Conservation (phyloP, 169 alveolate genomes). For the Pseudocohnilembus persalinus region DNA sequence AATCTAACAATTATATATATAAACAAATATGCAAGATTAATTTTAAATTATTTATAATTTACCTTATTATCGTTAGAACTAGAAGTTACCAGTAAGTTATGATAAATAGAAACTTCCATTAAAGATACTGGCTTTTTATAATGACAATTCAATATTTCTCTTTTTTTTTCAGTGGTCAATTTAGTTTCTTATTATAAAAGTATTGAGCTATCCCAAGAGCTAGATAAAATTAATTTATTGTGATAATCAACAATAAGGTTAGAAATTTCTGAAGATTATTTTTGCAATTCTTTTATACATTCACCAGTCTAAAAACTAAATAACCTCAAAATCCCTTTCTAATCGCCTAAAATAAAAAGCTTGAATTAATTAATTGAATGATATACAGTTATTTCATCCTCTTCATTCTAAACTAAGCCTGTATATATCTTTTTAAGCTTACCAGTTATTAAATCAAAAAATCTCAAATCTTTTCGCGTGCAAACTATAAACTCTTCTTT, state of each 20-base stretch:
- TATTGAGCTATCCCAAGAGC: not conserved
- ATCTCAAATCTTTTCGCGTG: conserved; percentile 26
- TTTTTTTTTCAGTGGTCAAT: not conserved
- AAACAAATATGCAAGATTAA: not conserved
- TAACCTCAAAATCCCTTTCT: conserved; percentile 4
- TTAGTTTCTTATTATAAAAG: conserved; percentile 3
- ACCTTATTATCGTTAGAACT: conserved; percentile 1
- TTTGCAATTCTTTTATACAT: conserved; percentile 7
- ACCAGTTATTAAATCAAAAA: conserved; percentile 17
- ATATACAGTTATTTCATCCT: conserved; percentile 15
- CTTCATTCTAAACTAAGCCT: conserved; percentile 4
- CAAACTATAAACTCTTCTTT: conserved; percentile 14
- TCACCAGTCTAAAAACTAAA: conserved; percentile 10
- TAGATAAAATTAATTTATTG: conserved; percentile 3
- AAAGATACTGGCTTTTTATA: conserved; percentile 10
- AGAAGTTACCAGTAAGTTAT: conserved; percentile 2
- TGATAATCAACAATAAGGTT: not conserved
- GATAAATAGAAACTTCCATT: conserved; percentile 23
- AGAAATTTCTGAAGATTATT: conserved; percentile 1
- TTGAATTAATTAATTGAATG: conserved; percentile 1
- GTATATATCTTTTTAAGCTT: not conserved
- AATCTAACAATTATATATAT: not conserved
- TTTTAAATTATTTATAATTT: no score
- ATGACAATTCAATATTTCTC: conserved; percentile 3
- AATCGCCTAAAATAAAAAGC: conserved; percentile 10